A percentile compares a stretch with the other conserved stretches of the same genome.
These are phyloP conservation scores for Chrysosporium keratinophilum DNA, from an alignment of 2,329 filamentous ascomycete genomes.

Conservation along the genomic window DNA sequence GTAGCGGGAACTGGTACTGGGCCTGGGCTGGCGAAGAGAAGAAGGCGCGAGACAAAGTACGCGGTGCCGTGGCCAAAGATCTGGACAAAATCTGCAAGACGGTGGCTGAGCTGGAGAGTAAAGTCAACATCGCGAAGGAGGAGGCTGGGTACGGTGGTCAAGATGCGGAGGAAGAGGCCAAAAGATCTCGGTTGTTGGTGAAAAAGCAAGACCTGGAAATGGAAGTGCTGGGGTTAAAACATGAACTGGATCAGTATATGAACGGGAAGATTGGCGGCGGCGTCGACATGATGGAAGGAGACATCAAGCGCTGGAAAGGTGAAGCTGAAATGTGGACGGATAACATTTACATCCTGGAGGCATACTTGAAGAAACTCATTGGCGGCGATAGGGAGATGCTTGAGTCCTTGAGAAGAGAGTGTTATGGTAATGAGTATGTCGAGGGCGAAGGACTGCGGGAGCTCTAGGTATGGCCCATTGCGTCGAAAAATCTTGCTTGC, in stretches of 20 bases:
- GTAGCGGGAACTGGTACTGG: conserved; percentile 64
- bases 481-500: not conserved
- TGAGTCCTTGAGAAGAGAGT: conserved; percentile 34
- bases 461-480: conserved; percentile 18
- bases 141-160: conserved; percentile 14
- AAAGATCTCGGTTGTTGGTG: conserved; percentile 11
- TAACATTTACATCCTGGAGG: conserved; percentile 37
- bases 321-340: conserved; percentile 35
- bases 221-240: conserved; percentile 8
- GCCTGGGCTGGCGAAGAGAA: conserved; percentile 51
- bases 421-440: conserved; percentile 47
- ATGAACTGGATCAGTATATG: conserved; percentile 24
- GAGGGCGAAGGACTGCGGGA: conserved; percentile 44
- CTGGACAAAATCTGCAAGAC: conserved; percentile 22
- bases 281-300: conserved; percentile 27
- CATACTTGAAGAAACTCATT: conserved; percentile 30
- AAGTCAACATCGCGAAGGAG: conserved; percentile 15
- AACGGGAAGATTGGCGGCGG: conserved; percentile 10
- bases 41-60: conserved; percentile 21
- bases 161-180: conserved; percentile 12
- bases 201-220: conserved; percentile 10
- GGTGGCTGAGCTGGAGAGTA: conserved; percentile 18
- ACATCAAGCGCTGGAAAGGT: conserved; percentile 26
- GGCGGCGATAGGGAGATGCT: conserved; percentile 38
- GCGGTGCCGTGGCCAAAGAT: conserved; percentile 27